These are phyloP conservation scores for Alternaria triticimaculans DNA, from an alignment of 2,329 filamentous ascomycete genomes.

Conservation along the genomic window DNA sequence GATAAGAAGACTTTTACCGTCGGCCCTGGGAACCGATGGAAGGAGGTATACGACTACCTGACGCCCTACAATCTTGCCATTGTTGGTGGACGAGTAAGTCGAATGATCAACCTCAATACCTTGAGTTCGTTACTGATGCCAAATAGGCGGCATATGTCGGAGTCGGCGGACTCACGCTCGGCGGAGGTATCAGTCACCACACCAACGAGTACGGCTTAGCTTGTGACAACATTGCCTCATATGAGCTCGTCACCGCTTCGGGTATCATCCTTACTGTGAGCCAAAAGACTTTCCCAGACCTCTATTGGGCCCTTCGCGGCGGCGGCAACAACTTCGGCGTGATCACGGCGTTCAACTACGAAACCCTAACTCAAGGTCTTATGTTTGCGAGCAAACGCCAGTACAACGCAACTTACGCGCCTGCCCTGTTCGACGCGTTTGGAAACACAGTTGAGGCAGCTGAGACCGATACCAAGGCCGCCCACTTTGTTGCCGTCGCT, in stretches of 20 bases:
- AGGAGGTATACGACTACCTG: constrained; percentile 40
- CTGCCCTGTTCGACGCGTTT: constrained; percentile 26
- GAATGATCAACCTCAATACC: neutral
- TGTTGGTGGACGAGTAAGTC: constrained; percentile 37
- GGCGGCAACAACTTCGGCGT: constrained; percentile 47
- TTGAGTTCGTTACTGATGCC: neutral
- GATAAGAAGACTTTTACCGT: constrained; percentile 36
- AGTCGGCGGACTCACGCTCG: constrained; percentile 28
- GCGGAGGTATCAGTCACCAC: constrained; percentile 21
- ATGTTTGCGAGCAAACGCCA: constrained; percentile 10
- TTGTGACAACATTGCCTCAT: constrained; percentile 44
- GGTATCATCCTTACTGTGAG: constrained; percentile 24
- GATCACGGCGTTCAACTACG: constrained; percentile 34
- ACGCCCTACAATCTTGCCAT: constrained; percentile 30
- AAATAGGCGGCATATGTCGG: constrained; percentile 22
- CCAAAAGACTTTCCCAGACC: constrained; percentile 42
- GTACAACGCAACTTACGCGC: constrained; percentile 14
- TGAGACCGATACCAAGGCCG: constrained; percentile 24
- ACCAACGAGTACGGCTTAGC: constrained; percentile 23
- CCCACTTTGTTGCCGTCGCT: constrained; percentile 30
- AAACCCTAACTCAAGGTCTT: constrained; percentile 19
- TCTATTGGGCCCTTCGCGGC: constrained; percentile 49
- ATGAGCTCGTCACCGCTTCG: constrained; percentile 36
- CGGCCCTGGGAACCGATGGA: constrained; percentile 44
- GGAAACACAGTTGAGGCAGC: constrained; percentile 21